Percentiles rank a stretch among this genome's conserved stretches.
phyloP scores from a whole-genome alignment of 176 grass and related monocot species.

The Triticum timopheevii region DNA sequence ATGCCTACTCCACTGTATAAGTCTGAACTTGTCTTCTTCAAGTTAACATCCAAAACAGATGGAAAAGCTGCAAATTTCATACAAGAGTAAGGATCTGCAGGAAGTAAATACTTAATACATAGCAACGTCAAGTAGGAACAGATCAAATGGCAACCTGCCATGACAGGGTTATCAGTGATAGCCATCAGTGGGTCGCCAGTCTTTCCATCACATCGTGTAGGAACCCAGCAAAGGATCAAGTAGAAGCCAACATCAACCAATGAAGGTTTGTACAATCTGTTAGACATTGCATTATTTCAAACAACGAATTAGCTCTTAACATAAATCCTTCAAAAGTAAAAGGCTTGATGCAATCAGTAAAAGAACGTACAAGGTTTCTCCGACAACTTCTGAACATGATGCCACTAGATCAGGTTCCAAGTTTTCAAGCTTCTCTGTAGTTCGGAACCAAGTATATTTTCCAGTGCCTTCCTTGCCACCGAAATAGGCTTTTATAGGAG shows the following conservation, averaged over 20 bases:
- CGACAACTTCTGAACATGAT: slow-evolving; percentile 52
- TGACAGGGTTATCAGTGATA: slow-evolving; percentile 65
- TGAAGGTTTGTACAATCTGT: slow-evolving; percentile 75
- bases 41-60: slow-evolving; percentile 73
- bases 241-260: slow-evolving; percentile 84
- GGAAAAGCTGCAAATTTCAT: slow-evolving; percentile 61
- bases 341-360: slow-evolving; percentile 24
- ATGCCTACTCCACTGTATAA: slow-evolving; percentile 68
- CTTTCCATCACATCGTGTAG: slow-evolving; percentile 84
- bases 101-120: slow-evolving; percentile 17
- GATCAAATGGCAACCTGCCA: slow-evolving; percentile 67
- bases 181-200: slow-evolving; percentile 58
- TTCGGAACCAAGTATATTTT: slow-evolving; percentile 81
- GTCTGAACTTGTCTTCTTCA: slow-evolving; percentile 58
- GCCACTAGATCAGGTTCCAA: slow-evolving; percentile 54
- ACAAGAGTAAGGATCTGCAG: slow-evolving; percentile 30
- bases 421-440: slow-evolving; percentile 54
- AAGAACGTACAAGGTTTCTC: slow-evolving; percentile 67
- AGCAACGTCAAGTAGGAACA: slow-evolving; percentile 11
- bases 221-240: slow-evolving; percentile 78
- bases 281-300: slow-evolving; percentile 41
- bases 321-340: slow-evolving; percentile 22
- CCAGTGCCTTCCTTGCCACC: slow-evolving; percentile 88
- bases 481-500: slow-evolving; percentile 81
- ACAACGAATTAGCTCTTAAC: not conserved